Conservation (phyloP, 352 stramenopile species). For the Pythium coloratum region DNA sequence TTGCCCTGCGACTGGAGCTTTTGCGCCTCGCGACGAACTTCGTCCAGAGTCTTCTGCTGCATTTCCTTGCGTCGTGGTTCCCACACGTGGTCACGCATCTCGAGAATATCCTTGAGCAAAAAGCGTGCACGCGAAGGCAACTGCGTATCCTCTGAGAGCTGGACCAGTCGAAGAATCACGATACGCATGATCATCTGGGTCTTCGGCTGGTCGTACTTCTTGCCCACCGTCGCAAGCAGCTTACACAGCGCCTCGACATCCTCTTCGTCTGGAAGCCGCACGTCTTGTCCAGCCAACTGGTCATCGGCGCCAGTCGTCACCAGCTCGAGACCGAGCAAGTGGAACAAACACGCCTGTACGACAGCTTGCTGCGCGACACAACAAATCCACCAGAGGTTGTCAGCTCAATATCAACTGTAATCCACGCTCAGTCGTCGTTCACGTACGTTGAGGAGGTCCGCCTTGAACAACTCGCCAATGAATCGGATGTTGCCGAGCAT, state of each 20-base stretch:
- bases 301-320: constrained; percentile 43
- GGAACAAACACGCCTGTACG: constrained; percentile 77
- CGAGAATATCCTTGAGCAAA: constrained; percentile 80
- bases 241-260: constrained; percentile 87
- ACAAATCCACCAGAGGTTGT: not conserved
- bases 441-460: constrained; percentile 77
- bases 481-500: constrained; percentile 91
- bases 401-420: not conserved
- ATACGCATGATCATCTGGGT: constrained; percentile 83
- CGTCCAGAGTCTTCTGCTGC: constrained; percentile 85
- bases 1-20: constrained; percentile 85
- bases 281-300: constrained; percentile 58
- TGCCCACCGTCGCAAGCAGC: constrained; percentile 78
- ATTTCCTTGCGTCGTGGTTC: constrained; percentile 84
- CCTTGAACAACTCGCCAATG: constrained; percentile 87
- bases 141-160: constrained; percentile 74
- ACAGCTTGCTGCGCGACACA: constrained; percentile 46
- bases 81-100: constrained; percentile 87
- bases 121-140: constrained; percentile 78
- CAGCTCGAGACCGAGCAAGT: constrained; percentile 76
- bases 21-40: constrained; percentile 80
- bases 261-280: constrained; percentile 81
- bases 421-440: not conserved
- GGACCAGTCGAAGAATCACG: constrained; percentile 81
- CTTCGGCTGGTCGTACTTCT: constrained; percentile 85